A percentile compares a stretch with the other conserved stretches of the same genome.
phyloP scores from a whole-genome alignment of 2,329 filamentous ascomycete genomes.

The Penicillium palitans region DNA sequence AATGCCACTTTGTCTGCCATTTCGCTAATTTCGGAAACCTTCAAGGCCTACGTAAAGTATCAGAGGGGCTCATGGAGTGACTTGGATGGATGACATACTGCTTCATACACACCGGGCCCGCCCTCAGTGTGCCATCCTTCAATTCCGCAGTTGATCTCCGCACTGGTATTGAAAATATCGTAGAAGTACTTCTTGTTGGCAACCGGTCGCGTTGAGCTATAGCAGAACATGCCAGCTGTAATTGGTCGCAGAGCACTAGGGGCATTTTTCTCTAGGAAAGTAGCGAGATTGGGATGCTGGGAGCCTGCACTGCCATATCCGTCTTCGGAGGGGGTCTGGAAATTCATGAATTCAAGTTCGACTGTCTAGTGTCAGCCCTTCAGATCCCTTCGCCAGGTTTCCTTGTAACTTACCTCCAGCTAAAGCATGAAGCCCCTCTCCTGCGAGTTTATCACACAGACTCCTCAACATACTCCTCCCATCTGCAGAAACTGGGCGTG shows the following conservation, averaged over 20 bases:
- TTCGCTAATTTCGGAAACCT: constrained; percentile 77
- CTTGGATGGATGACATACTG: constrained; percentile 51
- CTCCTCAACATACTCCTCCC: constrained; percentile 72
- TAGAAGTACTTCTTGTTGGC: constrained; percentile 92
- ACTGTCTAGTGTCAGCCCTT: constrained; percentile 51
- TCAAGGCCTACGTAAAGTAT: constrained; percentile 58
- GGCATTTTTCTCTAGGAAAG: constrained; percentile 71
- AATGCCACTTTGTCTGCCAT: constrained; percentile 89
- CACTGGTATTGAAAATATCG: constrained; percentile 75
- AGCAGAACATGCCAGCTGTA: constrained; percentile 92
- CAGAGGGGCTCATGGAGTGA: not conserved
- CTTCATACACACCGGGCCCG: constrained; percentile 90
- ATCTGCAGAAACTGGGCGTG: constrained; percentile 69
- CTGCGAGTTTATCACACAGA: constrained; percentile 65
- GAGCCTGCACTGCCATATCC: constrained; percentile 64
- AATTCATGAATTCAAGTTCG: constrained; percentile 75
- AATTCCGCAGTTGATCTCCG: constrained; percentile 72
- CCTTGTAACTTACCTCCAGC: constrained; percentile 67
- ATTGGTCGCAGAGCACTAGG: constrained; percentile 71
- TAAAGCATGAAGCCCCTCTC: constrained; percentile 73
- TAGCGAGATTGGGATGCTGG: constrained; percentile 72
- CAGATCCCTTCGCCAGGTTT: not conserved
- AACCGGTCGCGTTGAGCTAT: constrained; percentile 78
- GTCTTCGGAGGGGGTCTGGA: constrained; percentile 31
- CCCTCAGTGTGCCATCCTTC: constrained; percentile 95